Conservation (phyloP, 163 green algal species). For the Scenedesmus sp. region DNA sequence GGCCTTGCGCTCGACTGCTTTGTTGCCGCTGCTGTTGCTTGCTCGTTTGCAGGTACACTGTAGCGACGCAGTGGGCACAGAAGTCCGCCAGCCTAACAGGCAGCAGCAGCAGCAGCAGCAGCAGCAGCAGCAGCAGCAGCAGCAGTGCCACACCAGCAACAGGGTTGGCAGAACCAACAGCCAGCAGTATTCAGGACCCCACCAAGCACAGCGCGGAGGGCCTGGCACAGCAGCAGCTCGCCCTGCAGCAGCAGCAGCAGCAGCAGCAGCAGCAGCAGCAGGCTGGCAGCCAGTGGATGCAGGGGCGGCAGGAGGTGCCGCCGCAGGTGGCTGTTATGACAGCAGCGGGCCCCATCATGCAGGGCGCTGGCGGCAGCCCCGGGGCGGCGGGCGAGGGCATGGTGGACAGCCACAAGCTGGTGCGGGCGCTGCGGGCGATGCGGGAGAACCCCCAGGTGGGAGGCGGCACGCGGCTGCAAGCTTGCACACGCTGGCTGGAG, state of each 20-base stretch:
- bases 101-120: neutral
- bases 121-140: neutral
- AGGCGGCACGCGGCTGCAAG: too few species aligned
- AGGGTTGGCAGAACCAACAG: neutral
- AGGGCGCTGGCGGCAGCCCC: neutral
- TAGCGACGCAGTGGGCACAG: conserved; percentile 11
- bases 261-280: neutral
- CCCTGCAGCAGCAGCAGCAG: neutral
- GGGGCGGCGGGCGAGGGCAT: neutral
- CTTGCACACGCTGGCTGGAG: neutral
- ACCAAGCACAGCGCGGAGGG: neutral
- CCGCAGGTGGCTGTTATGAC: conserved; percentile 45
- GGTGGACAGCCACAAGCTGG: neutral
- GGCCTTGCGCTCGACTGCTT: neutral
- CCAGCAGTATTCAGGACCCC: neutral
- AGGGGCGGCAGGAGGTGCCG: neutral
- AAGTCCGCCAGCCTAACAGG: neutral
- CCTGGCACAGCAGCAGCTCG: neutral
- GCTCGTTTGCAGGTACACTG: neutral
- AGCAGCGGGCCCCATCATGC: conserved; percentile 37
- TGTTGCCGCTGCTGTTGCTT: neutral
- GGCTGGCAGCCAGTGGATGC: neutral
- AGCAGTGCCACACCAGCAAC: neutral
- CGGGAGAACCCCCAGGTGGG: conserved; percentile 33
- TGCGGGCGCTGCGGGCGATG: neutral